Percentiles rank a stretch among this genome's conserved stretches.
Conservation (phyloP, 768 basidiomycete genomes). For the Boletus pseudo-olivaceus region DNA sequence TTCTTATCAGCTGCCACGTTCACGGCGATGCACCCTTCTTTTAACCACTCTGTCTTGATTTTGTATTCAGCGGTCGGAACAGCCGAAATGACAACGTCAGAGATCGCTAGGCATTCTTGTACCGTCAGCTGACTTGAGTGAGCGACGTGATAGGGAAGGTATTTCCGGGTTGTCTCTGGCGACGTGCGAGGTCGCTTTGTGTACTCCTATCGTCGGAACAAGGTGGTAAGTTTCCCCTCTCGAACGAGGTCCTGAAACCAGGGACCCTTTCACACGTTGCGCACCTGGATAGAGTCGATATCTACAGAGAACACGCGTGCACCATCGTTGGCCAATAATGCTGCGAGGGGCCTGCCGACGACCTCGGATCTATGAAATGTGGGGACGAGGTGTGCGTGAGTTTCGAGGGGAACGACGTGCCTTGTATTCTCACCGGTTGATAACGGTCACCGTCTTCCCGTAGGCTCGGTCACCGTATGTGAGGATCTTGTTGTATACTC, state of each 20-base stretch:
- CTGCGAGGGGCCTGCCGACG: conserved; percentile 94
- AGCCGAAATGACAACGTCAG: conserved; percentile 93
- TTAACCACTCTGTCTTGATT: conserved; percentile 82
- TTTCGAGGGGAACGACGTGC: not conserved
- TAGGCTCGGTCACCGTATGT: conserved; percentile 94
- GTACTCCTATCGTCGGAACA: conserved; percentile 59
- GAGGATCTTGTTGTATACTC: conserved; percentile 90
- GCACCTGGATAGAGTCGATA: conserved; percentile 86
- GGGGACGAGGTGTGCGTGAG: not conserved
- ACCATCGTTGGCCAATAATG: conserved; percentile 93
- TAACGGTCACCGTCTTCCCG: conserved; percentile 88
- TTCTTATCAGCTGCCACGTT: conserved; percentile 97
- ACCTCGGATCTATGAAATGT: conserved; percentile 76
- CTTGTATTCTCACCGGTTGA: conserved; percentile 67
- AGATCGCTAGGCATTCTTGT: conserved; percentile 75
- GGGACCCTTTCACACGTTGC: not conserved
- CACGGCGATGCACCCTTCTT: conserved; percentile 90
- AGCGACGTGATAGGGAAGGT: conserved; percentile 82
- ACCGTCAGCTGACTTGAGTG: conserved; percentile 66
- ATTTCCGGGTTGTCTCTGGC: conserved; percentile 47
- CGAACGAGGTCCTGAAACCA: not conserved
- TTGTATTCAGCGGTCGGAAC: conserved; percentile 87
- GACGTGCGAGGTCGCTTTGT: conserved; percentile 75
- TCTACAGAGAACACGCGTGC: conserved; percentile 94
- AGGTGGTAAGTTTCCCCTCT: not conserved